A percentile compares a stretch with the other conserved stretches of the same genome.
Conservation (phyloP, 1,284 basidiomycete genomes). For the Heterobasidion annosum region DNA sequence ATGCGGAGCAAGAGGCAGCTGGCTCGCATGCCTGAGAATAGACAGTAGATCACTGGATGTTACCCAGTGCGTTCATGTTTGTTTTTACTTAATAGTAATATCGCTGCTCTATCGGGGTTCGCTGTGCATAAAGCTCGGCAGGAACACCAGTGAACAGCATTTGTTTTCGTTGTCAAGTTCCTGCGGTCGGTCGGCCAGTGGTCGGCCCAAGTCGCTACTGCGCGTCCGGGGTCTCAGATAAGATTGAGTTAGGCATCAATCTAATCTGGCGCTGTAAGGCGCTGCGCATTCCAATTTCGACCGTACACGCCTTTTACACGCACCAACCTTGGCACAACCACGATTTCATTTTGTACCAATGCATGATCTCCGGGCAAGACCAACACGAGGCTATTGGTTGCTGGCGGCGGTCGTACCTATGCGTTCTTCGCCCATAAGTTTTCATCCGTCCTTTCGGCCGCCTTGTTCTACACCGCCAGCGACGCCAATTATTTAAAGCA, state of each 20-base stretch:
- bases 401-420: background rate
- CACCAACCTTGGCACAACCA: too few species aligned
- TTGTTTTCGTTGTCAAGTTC: too few species aligned
- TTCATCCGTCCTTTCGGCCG: too few species aligned
- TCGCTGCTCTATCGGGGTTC: background rate
- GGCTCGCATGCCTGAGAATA: constrained; percentile 63
- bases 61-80: background rate
- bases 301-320: background rate
- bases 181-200: too few species aligned
- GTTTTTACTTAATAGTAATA: background rate
- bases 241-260: too few species aligned
- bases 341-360: background rate
- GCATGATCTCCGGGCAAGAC: background rate
- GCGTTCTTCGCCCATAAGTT: too few species aligned
- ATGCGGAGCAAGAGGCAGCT: constrained; percentile 62
- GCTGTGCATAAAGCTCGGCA: too few species aligned
- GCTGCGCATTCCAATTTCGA: too few species aligned
- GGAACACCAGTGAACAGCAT: too few species aligned
- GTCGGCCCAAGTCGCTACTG: too few species aligned
- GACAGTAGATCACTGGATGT: constrained; percentile 13
- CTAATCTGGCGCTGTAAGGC: too few species aligned
- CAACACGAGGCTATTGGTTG: background rate
- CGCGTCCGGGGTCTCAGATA: too few species aligned
- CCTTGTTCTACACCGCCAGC: background rate
- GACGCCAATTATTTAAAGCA: background rate